Evolutionary conservation across 768 basidiomycete species (phyloP), one percentile per base, ranked within the genome.

Genomic region (Leucocoprinus leucothites): DNA sequence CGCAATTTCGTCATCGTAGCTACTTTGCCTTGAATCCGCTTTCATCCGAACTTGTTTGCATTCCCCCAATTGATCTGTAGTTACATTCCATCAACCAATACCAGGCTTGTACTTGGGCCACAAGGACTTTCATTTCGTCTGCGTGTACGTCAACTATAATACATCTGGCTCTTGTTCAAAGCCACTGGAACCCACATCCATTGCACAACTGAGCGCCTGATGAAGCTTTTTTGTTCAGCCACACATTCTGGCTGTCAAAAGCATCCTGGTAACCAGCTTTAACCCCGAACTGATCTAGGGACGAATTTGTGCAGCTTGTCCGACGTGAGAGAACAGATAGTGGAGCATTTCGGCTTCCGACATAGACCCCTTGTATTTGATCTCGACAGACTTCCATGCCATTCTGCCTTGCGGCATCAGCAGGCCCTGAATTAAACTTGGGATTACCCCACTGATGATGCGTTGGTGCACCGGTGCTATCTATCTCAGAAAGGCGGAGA

Each of bases 61-160:
- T 44, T 46, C 44, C 38, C 28, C 48, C 41, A 42, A 53, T 53
- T 47, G 44, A 53, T 53, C 52, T 40, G 43, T 53, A 53, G 34
- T 45, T 46, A 53, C 44, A 53, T 42, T 55, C 38, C 46, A 48
- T 55, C 46, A 55, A 55, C 47, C 46, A 55, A 46, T 36, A 35
- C 44, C 24, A 35, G 52, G 43, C 51, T 53, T 46, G 18, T 41
- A 55, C 40, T 51, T 26, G 9, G 44, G 35, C 46, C 53, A 54
- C 53, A 47, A 55, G 45, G 53, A 55, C 46, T 48, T 55, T 47
- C 53, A 55, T 48, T 36, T 41, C 26, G n/a, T 34, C n/a, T 48
- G 38, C 53, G 36, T 34, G 40, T 48, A 48, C 46, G 53, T 34
- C 53, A 41, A 48, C 53, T 48, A 55, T 42, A 55, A 48, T 55